Evolutionary conservation across 108 stramenopile species (phyloP), one percentile per base, ranked within the genome.

Genomic region (Stephanodiscus triporus): DNA sequence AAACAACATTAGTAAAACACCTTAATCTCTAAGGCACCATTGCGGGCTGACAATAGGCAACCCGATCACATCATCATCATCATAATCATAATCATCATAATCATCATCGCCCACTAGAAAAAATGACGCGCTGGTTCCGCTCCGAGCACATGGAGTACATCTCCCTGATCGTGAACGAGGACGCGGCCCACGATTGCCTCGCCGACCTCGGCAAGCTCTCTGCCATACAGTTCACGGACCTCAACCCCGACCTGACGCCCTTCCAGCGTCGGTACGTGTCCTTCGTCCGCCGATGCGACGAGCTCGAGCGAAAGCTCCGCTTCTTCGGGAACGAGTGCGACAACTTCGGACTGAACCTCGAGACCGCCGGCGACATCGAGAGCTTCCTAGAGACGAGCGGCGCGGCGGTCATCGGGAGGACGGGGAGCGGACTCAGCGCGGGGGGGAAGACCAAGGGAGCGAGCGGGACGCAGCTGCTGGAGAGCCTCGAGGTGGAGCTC

Each of bases 141-240:
- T 98, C 97, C 60, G 97, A 97, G 73, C 95, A 96, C 63, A 98
- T 99, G 98, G 89, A 96, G 85, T 99, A 99, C 70, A 95, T 98
- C 85, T 94, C 92, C 87, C 82, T 99, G 58, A 97, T 99, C 72
- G 91, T 99, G 49, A 93, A 96, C 57, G 97, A 98, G 79, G 97
- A 98, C 78, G 97, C 97, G 2, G 95, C 98, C 50, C 98, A 97
- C 81, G 90, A 91, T 60, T 95, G 91, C 69, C 80, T 98, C 26
- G 88, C 91, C 48, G 95, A 96, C 68, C 88, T 99, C 7, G 98
- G 97, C 29, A 90, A 82, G 63, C 68, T 97, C 16, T 95, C 97
- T 19, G 94, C 89, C 10, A 94, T 98, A 60, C 97, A 97, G 60
- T 97, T 98, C 86, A 97, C 98, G 5, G 98, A 98, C 72, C 79